Evolutionary conservation across 805 yeast species (phyloP).

Genomic region (Monosporozyma yasuniensis): DNA sequence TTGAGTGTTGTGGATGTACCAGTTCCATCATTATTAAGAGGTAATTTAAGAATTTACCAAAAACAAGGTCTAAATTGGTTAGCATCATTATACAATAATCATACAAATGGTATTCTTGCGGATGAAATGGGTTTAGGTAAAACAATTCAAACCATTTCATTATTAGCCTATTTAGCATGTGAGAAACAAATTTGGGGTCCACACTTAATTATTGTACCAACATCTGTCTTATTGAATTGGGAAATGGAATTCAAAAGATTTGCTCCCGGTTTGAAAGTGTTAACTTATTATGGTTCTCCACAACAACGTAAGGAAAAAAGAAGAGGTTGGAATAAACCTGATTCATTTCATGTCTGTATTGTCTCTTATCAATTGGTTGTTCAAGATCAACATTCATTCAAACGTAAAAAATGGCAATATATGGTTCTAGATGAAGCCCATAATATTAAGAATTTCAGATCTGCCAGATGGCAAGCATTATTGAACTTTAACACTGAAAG

Average conservation of each 20-base stretch:
- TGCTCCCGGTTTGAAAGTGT: conserved; percentile 94
- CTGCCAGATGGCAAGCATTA: conserved; percentile 94
- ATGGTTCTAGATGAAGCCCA: conserved; percentile 98
- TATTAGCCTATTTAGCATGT: conserved; percentile 82
- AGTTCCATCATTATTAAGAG: conserved; percentile 66
- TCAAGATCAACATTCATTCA: conserved; percentile 90
- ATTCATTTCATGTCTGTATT: conserved; percentile 92
- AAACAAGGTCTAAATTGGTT: conserved; percentile 96
- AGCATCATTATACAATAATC: conserved; percentile 83
- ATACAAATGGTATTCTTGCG: conserved; percentile 93
- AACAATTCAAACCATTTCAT: conserved; percentile 89
- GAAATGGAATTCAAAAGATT: conserved; percentile 98
- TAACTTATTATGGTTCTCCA: conserved; percentile 95
- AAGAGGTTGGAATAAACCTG: conserved; percentile 95
- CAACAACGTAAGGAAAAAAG: conserved; percentile 93
- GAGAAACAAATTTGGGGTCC: conserved; percentile 97
- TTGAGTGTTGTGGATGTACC: conserved; percentile 62
- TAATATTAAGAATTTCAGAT: conserved; percentile 90
- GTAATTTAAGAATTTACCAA: conserved; percentile 81
- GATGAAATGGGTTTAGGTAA: conserved; percentile 99
- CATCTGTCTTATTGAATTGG: conserved; percentile 96
- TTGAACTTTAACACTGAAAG: conserved; percentile 88
- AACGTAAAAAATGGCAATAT: conserved; percentile 88
- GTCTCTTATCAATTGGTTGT: conserved; percentile 97
- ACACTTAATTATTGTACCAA: conserved; percentile 92